Percentiles rank a stretch among this genome's conserved stretches.
Evolutionary conservation across 345 rosid species (phyloP).

Genomic region (Brassica nigra): DNA sequence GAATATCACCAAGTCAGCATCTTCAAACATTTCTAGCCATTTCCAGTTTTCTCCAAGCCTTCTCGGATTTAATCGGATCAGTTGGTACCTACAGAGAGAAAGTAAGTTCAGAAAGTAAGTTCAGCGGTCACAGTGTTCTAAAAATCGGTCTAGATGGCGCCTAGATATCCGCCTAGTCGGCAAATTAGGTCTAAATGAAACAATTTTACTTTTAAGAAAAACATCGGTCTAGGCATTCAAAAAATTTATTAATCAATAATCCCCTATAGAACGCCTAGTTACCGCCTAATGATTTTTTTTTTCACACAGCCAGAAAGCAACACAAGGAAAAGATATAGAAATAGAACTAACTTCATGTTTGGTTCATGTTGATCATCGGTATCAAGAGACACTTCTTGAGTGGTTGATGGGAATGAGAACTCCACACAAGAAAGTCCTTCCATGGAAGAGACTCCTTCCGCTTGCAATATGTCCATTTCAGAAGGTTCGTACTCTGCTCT

Average conservation of each 20-base stretch:
- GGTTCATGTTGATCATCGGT: constrained; percentile 49
- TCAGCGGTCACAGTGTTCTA: background rate
- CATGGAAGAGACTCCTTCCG: constrained; percentile 72
- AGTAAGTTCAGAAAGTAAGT: background rate
- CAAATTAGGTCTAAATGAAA: too few relatives aligned
- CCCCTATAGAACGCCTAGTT: too few relatives aligned
- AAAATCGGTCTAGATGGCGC: too few relatives aligned
- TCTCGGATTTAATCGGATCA: constrained; percentile 71
- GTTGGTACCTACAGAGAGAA: constrained; percentile 62
- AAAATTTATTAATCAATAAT: too few relatives aligned
- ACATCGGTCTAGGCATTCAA: too few relatives aligned
- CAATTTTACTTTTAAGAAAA: too few relatives aligned
- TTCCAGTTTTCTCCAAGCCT: constrained; percentile 76
- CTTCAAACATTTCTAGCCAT: constrained; percentile 87
- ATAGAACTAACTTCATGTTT: constrained; percentile 51
- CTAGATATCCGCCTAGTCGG: too few relatives aligned
- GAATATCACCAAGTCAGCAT: constrained; percentile 65
- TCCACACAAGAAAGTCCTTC: constrained; percentile 73
- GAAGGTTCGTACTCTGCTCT: constrained; percentile 73
- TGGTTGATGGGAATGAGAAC: constrained; percentile 60
- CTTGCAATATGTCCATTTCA: constrained; percentile 77
- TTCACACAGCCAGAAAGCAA: background rate
- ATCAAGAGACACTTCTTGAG: constrained; percentile 40
- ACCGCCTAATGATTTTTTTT: background rate
- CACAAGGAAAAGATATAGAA: constrained; percentile 9